phyloP scores from a whole-genome alignment of 2,329 filamentous ascomycete genomes.

The Ascochyta pisi region DNA sequence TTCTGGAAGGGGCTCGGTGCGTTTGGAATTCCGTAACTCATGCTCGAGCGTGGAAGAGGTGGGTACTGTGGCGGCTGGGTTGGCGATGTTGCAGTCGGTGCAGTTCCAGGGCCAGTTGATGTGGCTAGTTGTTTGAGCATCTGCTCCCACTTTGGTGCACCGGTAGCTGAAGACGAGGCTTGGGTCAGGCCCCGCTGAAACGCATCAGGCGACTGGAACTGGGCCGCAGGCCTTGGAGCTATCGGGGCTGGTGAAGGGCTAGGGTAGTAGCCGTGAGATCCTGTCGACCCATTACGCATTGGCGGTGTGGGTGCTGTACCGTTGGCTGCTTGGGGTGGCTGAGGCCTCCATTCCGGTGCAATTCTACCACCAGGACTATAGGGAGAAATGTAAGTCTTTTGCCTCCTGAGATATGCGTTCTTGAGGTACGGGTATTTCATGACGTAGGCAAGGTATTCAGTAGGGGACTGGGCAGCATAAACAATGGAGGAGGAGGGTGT shows the following conservation, averaged over 20 bases:
- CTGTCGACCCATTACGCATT: slow-evolving; percentile 12
- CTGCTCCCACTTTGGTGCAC: slow-evolving; percentile 42
- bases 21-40: slow-evolving; percentile 25
- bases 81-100: slow-evolving; percentile 14
- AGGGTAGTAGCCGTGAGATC: slow-evolving; percentile 11
- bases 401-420: slow-evolving; percentile 54
- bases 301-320: slow-evolving; percentile 3
- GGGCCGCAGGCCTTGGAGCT: slow-evolving; percentile 41
- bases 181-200: slow-evolving; percentile 52
- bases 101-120: slow-evolving; percentile 21
- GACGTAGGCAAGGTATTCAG: slow-evolving; percentile 52
- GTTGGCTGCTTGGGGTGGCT: slow-evolving; percentile 20
- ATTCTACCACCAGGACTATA: slow-evolving; percentile 54
- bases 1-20: slow-evolving; percentile 21
- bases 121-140: slow-evolving; percentile 44
- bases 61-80: slow-evolving; percentile 28
- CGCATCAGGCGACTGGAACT: slow-evolving; percentile 54
- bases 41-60: slow-evolving; percentile 22
- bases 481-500: slow-evolving; percentile 46
- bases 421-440: slow-evolving; percentile 55
- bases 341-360: slow-evolving; percentile 49
- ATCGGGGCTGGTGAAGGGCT: slow-evolving; percentile 8
- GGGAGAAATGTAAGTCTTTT: slow-evolving; percentile 56
- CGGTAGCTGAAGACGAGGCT: slow-evolving; percentile 27
- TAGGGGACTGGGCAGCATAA: slow-evolving; percentile 45